These are phyloP conservation scores for Penicillium sp. DNA, from an alignment of 2,329 filamentous ascomycete species.

Conservation along the genomic window DNA sequence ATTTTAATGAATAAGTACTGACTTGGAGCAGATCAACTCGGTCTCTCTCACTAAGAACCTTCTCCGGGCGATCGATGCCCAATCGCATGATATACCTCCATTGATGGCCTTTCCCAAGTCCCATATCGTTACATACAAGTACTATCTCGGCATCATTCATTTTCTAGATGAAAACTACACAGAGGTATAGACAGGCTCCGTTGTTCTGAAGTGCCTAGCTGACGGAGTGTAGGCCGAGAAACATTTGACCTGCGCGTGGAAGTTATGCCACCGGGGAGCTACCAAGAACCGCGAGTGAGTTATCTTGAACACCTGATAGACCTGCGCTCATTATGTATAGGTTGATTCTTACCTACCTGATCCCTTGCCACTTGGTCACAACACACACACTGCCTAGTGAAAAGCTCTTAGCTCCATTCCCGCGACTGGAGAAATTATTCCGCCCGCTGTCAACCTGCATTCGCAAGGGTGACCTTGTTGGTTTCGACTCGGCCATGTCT, in stretches of 20 bases:
- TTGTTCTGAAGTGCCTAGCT: background rate
- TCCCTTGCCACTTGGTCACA: slow-evolving; percentile 86
- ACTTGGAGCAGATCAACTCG: slow-evolving; percentile 61
- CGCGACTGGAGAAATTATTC: slow-evolving; percentile 70
- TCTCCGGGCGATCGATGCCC: slow-evolving; percentile 73
- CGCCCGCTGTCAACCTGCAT: slow-evolving; percentile 72
- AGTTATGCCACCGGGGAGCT: slow-evolving; percentile 68
- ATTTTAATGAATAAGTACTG: slow-evolving; percentile 1
- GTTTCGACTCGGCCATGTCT: slow-evolving; percentile 75
- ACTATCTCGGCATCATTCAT: slow-evolving; percentile 87
- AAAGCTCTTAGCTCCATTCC: slow-evolving; percentile 65
- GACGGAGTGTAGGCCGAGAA: slow-evolving; percentile 60
- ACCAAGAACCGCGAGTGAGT: slow-evolving; percentile 72
- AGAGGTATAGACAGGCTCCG: slow-evolving; percentile 48
- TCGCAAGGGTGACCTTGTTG: slow-evolving; percentile 70
- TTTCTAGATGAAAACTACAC: slow-evolving; percentile 93
- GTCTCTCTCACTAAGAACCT: slow-evolving; percentile 87
- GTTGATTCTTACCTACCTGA: slow-evolving; percentile 87
- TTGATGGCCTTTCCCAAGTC: slow-evolving; percentile 76
- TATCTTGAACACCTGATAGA: background rate
- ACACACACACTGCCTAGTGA: slow-evolving; percentile 74
- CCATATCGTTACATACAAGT: slow-evolving; percentile 92
- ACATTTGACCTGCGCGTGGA: slow-evolving; percentile 72
- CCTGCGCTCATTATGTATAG: slow-evolving; percentile 43
- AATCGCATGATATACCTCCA: slow-evolving; percentile 70